Percentiles rank a stretch among this genome's conserved stretches.
These are phyloP conservation scores for Wallacemonas sp. DNA, from an alignment of 208 protist species.

Conservation along the genomic window DNA sequence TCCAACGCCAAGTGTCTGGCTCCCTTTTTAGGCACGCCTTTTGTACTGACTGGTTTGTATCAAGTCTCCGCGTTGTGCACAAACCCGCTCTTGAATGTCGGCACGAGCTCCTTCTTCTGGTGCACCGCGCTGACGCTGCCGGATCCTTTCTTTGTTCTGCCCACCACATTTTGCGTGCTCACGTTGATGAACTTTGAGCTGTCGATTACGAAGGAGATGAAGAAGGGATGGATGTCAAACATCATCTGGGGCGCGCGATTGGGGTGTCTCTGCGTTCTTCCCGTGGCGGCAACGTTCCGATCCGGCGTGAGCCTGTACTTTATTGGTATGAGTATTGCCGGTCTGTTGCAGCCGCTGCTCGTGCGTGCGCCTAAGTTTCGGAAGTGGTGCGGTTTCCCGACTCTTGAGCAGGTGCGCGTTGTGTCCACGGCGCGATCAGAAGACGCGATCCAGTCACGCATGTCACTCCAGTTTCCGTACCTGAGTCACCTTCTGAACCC, in stretches of 20 bases:
- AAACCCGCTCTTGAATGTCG: conserved; percentile 53
- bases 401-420: background rate
- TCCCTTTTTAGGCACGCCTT: conserved; percentile 58
- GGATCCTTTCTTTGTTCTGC: conserved; percentile 74
- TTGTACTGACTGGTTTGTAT: conserved; percentile 67
- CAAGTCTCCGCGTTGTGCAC: conserved; percentile 62
- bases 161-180: conserved; percentile 53
- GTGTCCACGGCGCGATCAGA: background rate
- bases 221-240: conserved; percentile 76
- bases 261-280: conserved; percentile 66
- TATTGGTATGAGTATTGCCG: conserved; percentile 79
- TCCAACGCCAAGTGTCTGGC: conserved; percentile 71
- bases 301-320: conserved; percentile 87
- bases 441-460: conserved; percentile 60
- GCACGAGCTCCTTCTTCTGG: conserved; percentile 76
- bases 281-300: conserved; percentile 57
- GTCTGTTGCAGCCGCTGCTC: conserved; percentile 80
- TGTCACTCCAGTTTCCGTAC: conserved; percentile 81
- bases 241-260: conserved; percentile 82
- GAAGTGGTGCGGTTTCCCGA: conserved; percentile 55
- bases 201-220: conserved; percentile 65
- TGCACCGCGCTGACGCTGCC: conserved; percentile 67
- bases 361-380: conserved; percentile 55
- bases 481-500: conserved; percentile 72
- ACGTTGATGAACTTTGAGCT: conserved; percentile 89